These are phyloP conservation scores for Piromyces finnis DNA, from an alignment of 192 early-diverging fungal species.

Conservation along the genomic window DNA sequence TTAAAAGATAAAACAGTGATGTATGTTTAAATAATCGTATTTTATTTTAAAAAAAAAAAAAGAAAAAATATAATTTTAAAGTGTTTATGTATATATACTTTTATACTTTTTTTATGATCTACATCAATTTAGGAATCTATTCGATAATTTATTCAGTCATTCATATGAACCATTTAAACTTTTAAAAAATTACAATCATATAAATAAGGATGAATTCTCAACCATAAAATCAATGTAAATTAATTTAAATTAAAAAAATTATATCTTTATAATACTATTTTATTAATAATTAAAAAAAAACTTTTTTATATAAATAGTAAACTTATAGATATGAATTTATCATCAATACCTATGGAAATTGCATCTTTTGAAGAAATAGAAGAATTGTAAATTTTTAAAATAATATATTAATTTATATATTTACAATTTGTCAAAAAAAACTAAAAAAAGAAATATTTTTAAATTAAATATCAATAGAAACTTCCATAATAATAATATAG, in stretches of 20 bases:
- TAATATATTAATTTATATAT: neutral
- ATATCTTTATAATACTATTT: too few species aligned
- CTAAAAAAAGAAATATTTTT: too few species aligned
- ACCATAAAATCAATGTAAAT: neutral
- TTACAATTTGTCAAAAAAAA: too few species aligned
- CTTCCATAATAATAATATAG: neutral
- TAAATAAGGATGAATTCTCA: neutral
- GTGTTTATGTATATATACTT: too few species aligned
- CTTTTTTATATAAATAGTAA: neutral
- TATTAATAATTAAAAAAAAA: too few species aligned
- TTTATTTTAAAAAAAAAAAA: neutral
- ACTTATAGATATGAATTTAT: neutral
- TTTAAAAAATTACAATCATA: neutral
- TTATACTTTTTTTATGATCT: too few species aligned
- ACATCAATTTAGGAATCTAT: too few species aligned
- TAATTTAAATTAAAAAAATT: too few species aligned
- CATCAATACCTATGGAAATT: neutral
- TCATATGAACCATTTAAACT: neutral
- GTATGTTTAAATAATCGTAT: neutral
- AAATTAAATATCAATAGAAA: neutral
- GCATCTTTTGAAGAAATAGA: neutral
- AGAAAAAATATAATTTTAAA: too few species aligned
- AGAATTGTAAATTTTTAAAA: neutral
- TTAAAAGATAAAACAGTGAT: neutral
- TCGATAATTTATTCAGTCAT: neutral